Evolutionary conservation across 2,329 filamentous ascomycete species (phyloP), one percentile per base, ranked within the genome.

Genomic region (Beauveria pseudobassiana): DNA sequence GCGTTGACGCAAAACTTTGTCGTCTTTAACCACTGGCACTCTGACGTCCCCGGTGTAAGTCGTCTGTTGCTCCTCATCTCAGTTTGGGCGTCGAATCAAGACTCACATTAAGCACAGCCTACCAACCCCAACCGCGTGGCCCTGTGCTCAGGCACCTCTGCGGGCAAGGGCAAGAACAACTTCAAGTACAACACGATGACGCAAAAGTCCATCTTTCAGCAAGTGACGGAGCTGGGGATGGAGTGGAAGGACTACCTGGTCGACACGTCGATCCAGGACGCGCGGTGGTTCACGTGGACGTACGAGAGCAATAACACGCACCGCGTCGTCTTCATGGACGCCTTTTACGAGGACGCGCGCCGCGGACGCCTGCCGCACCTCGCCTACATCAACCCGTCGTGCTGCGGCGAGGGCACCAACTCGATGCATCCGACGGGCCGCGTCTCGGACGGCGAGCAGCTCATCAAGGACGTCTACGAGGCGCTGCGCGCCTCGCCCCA

Each of bases 241-340:
- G 70, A 70, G 48, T 81, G 78, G 78, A 74, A 72, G 60, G 80
- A 81, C 68, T 81, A 80, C 68, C 72, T 75, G 51, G 76, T 78
- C 67, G 71, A 75, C 43, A 75, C 71, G 22, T 77, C 76, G 48
- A 73, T 74, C 24, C 77, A 78, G 0, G 78, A 80, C 62, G 73
- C 77, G 0, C 65, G 70, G 1, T 78, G 76, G 68, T 80, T 77
- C 64, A 66, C 70, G 54, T 79, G 75, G 76, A 78, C 77, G 0
- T 64, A 69, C 5, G 66, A 67, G 5, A 72, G 70, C 40, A 73
- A 73, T 22, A 64, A 63, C 20, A 72, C 72, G 46, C 65, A 73
- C 43, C 60, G 56, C 12, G 18, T 64, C 45, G 72, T 71, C 12
- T 71, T 73, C 38, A 70, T 76, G 48, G 67, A 72, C 20, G 18